Base-by-base conservation (phyloP, 148 eudicot genomes). In the Nyssa sinensis region DNA sequence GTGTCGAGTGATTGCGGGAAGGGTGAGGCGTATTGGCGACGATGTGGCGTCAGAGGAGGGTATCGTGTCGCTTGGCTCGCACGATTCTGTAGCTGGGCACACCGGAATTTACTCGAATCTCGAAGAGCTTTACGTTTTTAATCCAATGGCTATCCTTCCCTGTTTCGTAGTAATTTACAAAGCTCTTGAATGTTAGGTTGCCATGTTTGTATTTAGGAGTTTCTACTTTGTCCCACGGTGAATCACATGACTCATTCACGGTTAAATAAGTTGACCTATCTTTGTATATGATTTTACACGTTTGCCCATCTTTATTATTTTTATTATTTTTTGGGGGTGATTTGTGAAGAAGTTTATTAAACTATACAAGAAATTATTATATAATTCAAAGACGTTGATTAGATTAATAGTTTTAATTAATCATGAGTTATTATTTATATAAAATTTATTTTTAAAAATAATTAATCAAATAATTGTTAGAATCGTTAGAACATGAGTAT, bases 121-220 rank as follows among this genome's bases (percentile, higher is more conserved):
- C 4, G 98, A 94, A 85, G 98, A 94, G 58, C 64, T 94, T 67
- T 63, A 69, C 7, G 97, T 94, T 58, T 87, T 78, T 31, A 92
- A 89, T 73, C 82, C 98, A 0, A 86, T 86, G 81, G 98, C 98
- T 32, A 90, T 94, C 28, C 89, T 94, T 33, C 98, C 98, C n/a
- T 94, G 98, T 78, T 94, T 94, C 67, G 98, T 94, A 5, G 98
- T 94, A 57, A 87, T 94, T 1, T 94, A 94, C 78, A 90, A 90
- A 73, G 84, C 91, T 19, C 70, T 86, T 7, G 83, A 79, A 69
- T 78, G 68, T 64, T 62, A 67, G 71, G n/a, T n/a, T n/a, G n/a
- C n/a, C n/a, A n/a, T n/a, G 35, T 35, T 76, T 75, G 53, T 33
- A 58, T 32, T 65, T 65, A 24, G 24, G 24, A 10, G 35, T 61